These are phyloP conservation scores for Komagataella mondaviorum DNA, from an alignment of 805 yeast species.

Conservation along the genomic window DNA sequence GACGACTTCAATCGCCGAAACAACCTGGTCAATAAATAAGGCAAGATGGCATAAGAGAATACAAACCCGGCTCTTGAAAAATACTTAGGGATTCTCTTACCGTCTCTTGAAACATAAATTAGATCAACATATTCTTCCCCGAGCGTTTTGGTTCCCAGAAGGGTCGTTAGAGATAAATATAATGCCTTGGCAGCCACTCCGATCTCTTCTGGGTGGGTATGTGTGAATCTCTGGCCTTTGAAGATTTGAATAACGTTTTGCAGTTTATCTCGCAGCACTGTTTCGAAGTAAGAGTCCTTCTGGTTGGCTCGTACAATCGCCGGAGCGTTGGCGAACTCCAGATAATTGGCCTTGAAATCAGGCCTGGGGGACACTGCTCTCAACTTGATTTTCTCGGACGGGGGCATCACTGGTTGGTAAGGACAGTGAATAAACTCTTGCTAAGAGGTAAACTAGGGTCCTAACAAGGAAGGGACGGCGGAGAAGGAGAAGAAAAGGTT, in stretches of 20 bases:
- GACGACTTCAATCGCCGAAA: slow-evolving; percentile 7
- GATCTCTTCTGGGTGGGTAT: slow-evolving; percentile 49
- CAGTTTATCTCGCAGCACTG: slow-evolving; percentile 37
- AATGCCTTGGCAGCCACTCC: slow-evolving; percentile 40
- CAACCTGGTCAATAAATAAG: slow-evolving; percentile 30
- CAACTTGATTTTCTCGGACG: not conserved
- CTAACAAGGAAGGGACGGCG: not conserved
- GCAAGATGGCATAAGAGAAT: slow-evolving; percentile 45
- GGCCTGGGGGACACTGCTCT: not conserved
- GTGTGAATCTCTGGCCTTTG: slow-evolving; percentile 52
- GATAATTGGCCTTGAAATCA: not conserved
- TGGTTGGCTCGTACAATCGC: slow-evolving; percentile 69
- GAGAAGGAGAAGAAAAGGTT: not conserved
- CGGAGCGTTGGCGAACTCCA: not conserved
- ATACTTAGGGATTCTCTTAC: slow-evolving; percentile 31
- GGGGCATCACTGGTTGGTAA: not conserved
- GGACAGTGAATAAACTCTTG: not conserved
- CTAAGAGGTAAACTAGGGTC: not conserved
- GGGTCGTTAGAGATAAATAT: slow-evolving; percentile 66
- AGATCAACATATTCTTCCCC: slow-evolving; percentile 94
- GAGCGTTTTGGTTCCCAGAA: slow-evolving; percentile 63
- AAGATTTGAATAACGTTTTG: slow-evolving; percentile 39
- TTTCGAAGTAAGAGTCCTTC: slow-evolving; percentile 68
- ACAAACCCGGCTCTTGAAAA: slow-evolving; percentile 30
- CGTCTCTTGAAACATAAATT: slow-evolving; percentile 42